Percentiles rank a stretch among this genome's conserved stretches.
These are phyloP conservation scores for Cercospora sp. DNA, from an alignment of 2,329 filamentous ascomycete genomes.

Conservation along the genomic window DNA sequence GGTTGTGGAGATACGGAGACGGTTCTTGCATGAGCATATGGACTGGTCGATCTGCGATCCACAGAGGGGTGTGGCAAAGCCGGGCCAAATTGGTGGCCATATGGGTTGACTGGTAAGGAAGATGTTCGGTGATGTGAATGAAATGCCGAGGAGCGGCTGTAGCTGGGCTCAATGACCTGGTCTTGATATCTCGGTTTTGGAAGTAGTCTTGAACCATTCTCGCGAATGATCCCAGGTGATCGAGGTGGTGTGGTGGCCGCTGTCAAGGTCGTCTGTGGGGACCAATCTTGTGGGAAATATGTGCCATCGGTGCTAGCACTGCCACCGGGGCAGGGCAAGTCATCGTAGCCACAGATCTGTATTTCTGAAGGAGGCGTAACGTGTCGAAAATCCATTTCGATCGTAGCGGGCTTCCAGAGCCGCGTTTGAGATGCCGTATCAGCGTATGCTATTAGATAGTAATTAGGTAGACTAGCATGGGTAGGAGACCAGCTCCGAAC, in stretches of 20 bases:
- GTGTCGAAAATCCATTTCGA: conserved; percentile 48
- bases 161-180: conserved; percentile 30
- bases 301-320: conserved; percentile 36
- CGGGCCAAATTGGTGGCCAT: conserved; percentile 33
- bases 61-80: conserved; percentile 20
- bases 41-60: conserved; percentile 33
- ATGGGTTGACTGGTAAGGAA: conserved; percentile 34
- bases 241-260: conserved; percentile 35
- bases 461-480: conserved; percentile 22
- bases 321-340: conserved; percentile 34
- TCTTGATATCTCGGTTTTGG: conserved; percentile 35
- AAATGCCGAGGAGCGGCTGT: conserved; percentile 10
- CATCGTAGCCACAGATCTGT: conserved; percentile 30
- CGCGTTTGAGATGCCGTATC: conserved; percentile 13
- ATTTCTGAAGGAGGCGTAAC: conserved; percentile 47
- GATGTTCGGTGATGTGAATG: conserved; percentile 32
- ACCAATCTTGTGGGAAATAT: conserved; percentile 35
- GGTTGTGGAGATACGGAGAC: conserved; percentile 23
- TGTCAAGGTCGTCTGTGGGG: conserved; percentile 36
- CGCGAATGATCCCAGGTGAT: conserved; percentile 34
- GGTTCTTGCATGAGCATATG: conserved; percentile 22
- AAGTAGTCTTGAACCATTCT: conserved; percentile 33
- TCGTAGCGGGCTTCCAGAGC: conserved; percentile 27
- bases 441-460: conserved; percentile 31
- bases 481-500: conserved; percentile 48